A percentile compares a stretch with the other conserved stretches of the same genome.
These are phyloP conservation scores for Coemansia asiatica DNA, from an alignment of 192 early-diverging fungal species.

Conservation along the genomic window DNA sequence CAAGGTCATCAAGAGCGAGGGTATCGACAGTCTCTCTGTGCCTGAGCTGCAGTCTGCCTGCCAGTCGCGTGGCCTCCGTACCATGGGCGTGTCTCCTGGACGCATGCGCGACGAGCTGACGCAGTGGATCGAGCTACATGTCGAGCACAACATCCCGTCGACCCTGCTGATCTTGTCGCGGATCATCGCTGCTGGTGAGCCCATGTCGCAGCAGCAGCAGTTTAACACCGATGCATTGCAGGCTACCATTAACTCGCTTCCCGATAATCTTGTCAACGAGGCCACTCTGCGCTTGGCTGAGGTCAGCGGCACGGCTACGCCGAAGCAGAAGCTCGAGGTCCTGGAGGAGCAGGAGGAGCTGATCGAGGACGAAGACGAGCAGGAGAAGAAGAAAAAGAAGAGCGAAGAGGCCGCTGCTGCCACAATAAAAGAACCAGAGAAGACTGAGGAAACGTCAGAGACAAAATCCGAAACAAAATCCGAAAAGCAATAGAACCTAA, in stretches of 20 bases:
- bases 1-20: constrained; percentile 80
- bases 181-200: constrained; percentile 74
- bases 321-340: constrained; percentile 91
- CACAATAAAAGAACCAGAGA: constrained; percentile 39
- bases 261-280: constrained; percentile 86
- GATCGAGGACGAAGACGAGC: constrained; percentile 90
- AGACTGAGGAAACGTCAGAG: constrained; percentile 24
- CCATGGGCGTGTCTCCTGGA: constrained; percentile 84
- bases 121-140: constrained; percentile 95
- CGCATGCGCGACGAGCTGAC: constrained; percentile 82
- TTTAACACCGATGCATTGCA: constrained; percentile 84
- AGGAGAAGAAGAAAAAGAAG: constrained; percentile 67
- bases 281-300: constrained; percentile 87
- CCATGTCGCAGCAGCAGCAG: constrained; percentile 75
- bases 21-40: constrained; percentile 83
- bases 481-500: too few species aligned
- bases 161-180: constrained; percentile 87
- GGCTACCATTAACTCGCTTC: constrained; percentile 87
- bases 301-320: constrained; percentile 83
- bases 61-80: constrained; percentile 84
- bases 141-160: constrained; percentile 88
- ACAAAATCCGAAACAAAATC: constrained; percentile 26
- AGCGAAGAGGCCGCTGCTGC: constrained; percentile 63
- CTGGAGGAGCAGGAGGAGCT: constrained; percentile 95
- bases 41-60: constrained; percentile 88